Base-by-base conservation (phyloP, 495 filamentous ascomycete genomes). In the Penicillium roqueforti region DNA sequence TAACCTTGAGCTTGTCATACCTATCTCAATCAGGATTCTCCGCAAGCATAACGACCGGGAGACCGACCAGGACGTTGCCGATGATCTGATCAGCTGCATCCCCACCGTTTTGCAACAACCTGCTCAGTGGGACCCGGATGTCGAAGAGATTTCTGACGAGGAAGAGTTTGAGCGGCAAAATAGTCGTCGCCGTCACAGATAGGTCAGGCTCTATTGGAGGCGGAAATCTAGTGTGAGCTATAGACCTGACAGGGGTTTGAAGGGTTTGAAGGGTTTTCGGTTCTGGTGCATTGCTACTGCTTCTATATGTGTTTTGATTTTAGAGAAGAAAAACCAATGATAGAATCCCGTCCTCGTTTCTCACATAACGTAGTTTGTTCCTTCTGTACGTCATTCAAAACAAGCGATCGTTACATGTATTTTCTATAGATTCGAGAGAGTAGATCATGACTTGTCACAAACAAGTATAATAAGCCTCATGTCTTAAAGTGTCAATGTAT, bases 21-120 rank as follows among this genome's bases (percentile, higher is more conserved):
- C 46, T 18, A 13, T 16, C 7, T 26, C 32, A 1, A 34, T 49
- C 32, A 20, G 44, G 32, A 25, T 37, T 10, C 46, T 49, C 20
- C 16, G 9, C 2, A 25, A 49, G 20, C 22, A 26, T 16, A 13
- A 16, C 19, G 29, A 36, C 46, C 29, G n/a, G 1, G 18, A 19
- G 3, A 19, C 19, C 2, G 29, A 37, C 32, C 26, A 22, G 38
- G 32, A 38, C 0, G 20, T 49, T 6, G 46, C 32, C n/a, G 31
- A 38, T 8, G 46, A 49, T 19, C 31, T 49, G 3, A 49, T 49
- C 16, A 37, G 20, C 29, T 49, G 46, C 22, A 49, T 49, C n/a
- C 46, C 46, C 1, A 37, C 14, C 3, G 9, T 6, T 11, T 18
- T 49, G 46, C 46, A 37, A 6, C 20, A 38, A 10, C 46, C 46